Conservation (phyloP, 2,329 filamentous ascomycete genomes). For the Apiospora pterosperma region DNA sequence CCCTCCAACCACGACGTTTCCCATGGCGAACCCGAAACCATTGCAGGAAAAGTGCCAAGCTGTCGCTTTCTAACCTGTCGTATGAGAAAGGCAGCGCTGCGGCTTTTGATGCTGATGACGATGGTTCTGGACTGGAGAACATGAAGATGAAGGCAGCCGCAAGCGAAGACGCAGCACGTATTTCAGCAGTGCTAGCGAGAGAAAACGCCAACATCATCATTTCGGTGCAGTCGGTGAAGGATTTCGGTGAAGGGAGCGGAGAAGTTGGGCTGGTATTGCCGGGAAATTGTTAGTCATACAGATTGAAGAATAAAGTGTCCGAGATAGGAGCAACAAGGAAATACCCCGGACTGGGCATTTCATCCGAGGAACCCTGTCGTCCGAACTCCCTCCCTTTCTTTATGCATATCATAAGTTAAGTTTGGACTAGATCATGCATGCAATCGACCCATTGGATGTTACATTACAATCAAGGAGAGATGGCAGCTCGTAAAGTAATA, state of each 20-base stretch:
- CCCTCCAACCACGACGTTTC: neutral
- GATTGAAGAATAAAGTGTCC: neutral
- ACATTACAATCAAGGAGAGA: neutral
- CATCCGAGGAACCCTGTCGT: neutral
- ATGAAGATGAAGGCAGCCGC: slow-evolving; percentile 22
- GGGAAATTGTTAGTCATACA: neutral
- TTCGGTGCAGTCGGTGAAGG: too few relatives aligned
- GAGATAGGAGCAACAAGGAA: neutral
- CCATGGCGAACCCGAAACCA: neutral
- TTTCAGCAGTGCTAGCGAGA: too few relatives aligned
- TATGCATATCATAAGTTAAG: neutral
- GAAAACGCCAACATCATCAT: too few relatives aligned
- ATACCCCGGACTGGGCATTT: neutral
- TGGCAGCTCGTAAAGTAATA: neutral
- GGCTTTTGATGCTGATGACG: neutral
- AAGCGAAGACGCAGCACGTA: slow-evolving; percentile 19
- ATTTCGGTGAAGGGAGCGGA: too few relatives aligned
- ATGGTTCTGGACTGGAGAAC: neutral
- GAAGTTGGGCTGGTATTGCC: too few relatives aligned
- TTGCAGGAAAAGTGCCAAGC: neutral
- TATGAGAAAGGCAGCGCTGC: neutral
- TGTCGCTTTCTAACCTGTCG: neutral
- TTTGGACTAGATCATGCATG: neutral
- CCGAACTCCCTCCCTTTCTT: neutral
- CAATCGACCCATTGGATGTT: neutral